These are phyloP conservation scores for Brassica balearica DNA, from an alignment of 441 rosid genomes.

Conservation along the genomic window DNA sequence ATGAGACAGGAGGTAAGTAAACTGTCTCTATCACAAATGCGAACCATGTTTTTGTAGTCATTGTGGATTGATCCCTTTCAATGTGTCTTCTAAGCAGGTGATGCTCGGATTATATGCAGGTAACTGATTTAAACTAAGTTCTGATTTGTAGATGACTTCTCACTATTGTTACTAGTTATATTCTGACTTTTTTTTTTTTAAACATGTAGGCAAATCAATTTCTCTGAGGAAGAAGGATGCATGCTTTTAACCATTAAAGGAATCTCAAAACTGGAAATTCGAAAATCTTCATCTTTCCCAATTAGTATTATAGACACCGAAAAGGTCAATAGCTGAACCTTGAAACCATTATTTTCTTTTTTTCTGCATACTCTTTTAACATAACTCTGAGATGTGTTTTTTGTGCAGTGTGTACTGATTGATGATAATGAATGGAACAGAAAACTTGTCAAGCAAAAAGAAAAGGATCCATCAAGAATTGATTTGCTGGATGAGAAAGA, in stretches of 20 bases:
- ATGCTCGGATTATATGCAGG: slow-evolving; percentile 84
- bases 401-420: slow-evolving; percentile 54
- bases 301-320: slow-evolving; percentile 63
- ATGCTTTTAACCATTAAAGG: slow-evolving; percentile 45
- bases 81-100: slow-evolving; percentile 53
- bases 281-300: slow-evolving; percentile 61
- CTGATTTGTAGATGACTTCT: too few species aligned
- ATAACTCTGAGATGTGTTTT: not conserved
- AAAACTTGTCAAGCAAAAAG: slow-evolving; percentile 51
- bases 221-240: slow-evolving; percentile 56
- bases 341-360: not conserved
- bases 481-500: slow-evolving; percentile 56
- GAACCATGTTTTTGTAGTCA: not conserved
- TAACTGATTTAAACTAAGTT: slow-evolving; percentile 13
- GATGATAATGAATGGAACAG: slow-evolving; percentile 55
- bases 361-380: slow-evolving; percentile 17
- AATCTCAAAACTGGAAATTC: slow-evolving; percentile 47
- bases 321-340: slow-evolving; percentile 53
- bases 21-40: not conserved
- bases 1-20: slow-evolving; percentile 68
- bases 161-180: too few species aligned
- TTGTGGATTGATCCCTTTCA: slow-evolving; percentile 20
- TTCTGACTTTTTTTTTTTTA: not conserved
- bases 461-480: slow-evolving; percentile 59
- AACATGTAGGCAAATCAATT: slow-evolving; percentile 54